Base-by-base conservation (phyloP, 495 filamentous ascomycete species). In the Bacidia rubella region DNA sequence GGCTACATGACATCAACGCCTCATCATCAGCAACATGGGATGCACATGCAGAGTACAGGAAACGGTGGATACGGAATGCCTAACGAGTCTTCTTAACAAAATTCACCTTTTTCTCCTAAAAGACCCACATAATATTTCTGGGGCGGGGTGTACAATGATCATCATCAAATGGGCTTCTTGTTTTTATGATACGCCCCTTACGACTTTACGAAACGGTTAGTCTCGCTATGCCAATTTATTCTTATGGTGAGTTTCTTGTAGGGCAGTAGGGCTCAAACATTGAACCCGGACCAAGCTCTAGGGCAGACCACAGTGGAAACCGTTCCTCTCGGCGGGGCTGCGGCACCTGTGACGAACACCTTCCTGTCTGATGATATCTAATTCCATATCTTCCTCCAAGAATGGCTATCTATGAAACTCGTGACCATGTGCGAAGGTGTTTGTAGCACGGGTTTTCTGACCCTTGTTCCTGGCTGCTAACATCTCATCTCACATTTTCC, bases 41-140 rank as follows among this genome's bases (percentile, higher is more conserved):
- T 50, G 47, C 47, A 50, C 1, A 50, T 50, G 27, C 47, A 50
- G 23, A 26, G 47, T n/a, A 26, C 29, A 17, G 47, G 24, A 23
- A 35, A 15, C 29, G 47, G 47, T 17, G 47, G 47, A n/a, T 29
- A 17, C 20, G 47, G 29, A 25, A 25, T 50, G 47, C 38, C 32
- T 29, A 50, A 50, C 47, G 47, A 50, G 38, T 50, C 19, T 38
- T 38, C 27, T 50, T 49, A 35, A 35, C 15, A 35, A 35, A 35
- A 35, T 7, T 7, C 15, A 5, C 7, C 29, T 7, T 7, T 15
- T 5, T 44, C 41, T 44, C 17, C 41, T 35, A 5, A 35, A 7
- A 15, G 29, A 15, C 29, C 29, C n/a, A n/a, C n/a, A n/a, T n/a
- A n/a, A n/a, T 39, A n/a, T 39, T 39, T 39, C 32, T 39, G n/a